Evolutionary conservation across 1,284 basidiomycete species (phyloP).

Genomic region (Heterobasidion irregulare): DNA sequence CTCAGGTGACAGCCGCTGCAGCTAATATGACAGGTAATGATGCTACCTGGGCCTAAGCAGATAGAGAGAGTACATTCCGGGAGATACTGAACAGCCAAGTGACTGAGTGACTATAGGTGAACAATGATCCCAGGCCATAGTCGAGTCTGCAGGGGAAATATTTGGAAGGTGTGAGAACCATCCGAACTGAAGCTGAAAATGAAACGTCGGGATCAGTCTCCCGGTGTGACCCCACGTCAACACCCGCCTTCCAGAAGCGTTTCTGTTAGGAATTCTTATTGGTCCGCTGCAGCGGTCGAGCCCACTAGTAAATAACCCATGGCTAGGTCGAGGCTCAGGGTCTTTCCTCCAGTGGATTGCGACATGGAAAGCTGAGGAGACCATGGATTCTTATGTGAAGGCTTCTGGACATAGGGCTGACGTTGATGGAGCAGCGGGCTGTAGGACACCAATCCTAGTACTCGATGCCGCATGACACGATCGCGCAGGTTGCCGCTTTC

Average conservation of each 20-base stretch:
- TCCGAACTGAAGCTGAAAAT: neutral
- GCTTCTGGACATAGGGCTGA: neutral
- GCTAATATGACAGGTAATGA: no score
- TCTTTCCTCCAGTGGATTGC: no score
- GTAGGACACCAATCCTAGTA: neutral
- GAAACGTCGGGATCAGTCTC: neutral
- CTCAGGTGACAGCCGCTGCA: no score
- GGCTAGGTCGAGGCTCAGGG: no score
- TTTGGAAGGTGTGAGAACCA: neutral
- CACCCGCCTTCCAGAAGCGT: neutral
- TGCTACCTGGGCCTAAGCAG: no score
- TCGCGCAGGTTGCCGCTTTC: neutral
- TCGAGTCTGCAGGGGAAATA: neutral
- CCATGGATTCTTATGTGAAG: neutral
- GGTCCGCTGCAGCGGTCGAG: neutral
- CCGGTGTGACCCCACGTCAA: neutral
- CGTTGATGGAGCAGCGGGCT: neutral
- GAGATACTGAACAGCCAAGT: no score
- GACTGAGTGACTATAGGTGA: no score
- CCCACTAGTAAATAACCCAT: neutral
- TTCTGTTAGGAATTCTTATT: neutral
- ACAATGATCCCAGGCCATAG: no score
- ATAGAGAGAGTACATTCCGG: no score
- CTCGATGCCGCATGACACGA: neutral
- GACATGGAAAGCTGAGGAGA: no score